Base-by-base conservation (phyloP, 106 monocot species). In the Dioscorea dumetorum region DNA sequence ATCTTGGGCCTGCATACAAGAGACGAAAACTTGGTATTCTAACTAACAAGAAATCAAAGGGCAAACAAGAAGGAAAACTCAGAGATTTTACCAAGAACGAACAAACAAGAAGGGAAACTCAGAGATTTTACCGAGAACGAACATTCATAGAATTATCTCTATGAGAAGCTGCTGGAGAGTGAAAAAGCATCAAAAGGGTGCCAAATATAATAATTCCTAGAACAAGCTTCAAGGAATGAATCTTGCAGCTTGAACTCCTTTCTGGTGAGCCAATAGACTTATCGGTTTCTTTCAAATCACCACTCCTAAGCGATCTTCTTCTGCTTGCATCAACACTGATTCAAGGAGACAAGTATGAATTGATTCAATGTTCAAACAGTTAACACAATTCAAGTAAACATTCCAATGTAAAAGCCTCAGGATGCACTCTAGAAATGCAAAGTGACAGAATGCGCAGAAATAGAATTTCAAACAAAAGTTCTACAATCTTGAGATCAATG, bases 311-410 rank as follows among this genome's bases (percentile, higher is more conserved):
- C 17, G 56, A 48, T 23, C 61, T 70, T 22, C 62, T 74, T 63
- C 71, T 78, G 70, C 58, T 61, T 70, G 66, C 13, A 48, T 70
- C 78, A 74, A 64, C 76, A 62, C 84, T 84, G 77, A 61, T 31
- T 52, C 33, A 67, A 8, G 56, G 31, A 70, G 41, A 54, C 24
- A 63, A 5, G 11, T 49, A 61, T 23, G 32, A 9, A 34, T 17
- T 15, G 28, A 1, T 28, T 28, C 28, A 28, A 28, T 28, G 28
- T 28, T 28, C 28, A 28, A 28, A 28, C 28, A 28, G 28, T 28
- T 28, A 28, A 28, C 28, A 28, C 1, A 28, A 28, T 28, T 28
- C 3, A 69, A 49, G 24, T 19, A 56, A 56, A 56, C 54, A 56
- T 28, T 28, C 28, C 28, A 28, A 28, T 28, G 28, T 28, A 28